These are phyloP conservation scores for Phytophthora kernoviae DNA, from an alignment of 352 stramenopile genomes.

Conservation along the genomic window DNA sequence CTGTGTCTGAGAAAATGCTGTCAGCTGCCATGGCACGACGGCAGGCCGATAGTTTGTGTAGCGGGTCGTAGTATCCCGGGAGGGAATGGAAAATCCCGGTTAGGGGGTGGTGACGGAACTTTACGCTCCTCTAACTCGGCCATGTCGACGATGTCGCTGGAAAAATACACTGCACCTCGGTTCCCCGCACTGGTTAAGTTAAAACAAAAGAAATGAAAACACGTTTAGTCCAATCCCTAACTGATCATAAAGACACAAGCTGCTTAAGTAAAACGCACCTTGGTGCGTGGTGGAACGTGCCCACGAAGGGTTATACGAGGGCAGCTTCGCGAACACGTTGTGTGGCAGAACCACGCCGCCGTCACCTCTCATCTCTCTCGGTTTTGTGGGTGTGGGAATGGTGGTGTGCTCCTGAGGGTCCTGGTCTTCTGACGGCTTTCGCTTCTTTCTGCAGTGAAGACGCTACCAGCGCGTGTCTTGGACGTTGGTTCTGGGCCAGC, in stretches of 20 bases:
- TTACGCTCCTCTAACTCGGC: conserved; percentile 89
- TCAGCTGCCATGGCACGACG: conserved; percentile 60
- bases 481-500: conserved; percentile 18
- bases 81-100: conserved; percentile 89
- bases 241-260: conserved; percentile 1
- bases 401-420: too few relatives aligned
- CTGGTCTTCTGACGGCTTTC: conserved; percentile 5
- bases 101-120: conserved; percentile 86
- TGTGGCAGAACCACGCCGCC: conserved; percentile 53
- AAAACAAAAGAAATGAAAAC: conserved; percentile 6
- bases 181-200: conserved; percentile 67
- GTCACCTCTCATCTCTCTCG: conserved; percentile 39
- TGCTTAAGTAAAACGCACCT: too few relatives aligned
- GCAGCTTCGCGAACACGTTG: conserved; percentile 84
- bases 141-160: conserved; percentile 87
- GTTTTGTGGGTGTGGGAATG: too few relatives aligned
- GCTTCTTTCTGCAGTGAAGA: conserved; percentile 17
- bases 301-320: conserved; percentile 89
- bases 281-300: conserved; percentile 90
- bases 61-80: conserved; percentile 85
- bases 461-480: conserved; percentile 18
- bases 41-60: conserved; percentile 79
- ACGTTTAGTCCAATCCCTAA: not conserved
- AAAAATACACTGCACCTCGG: conserved; percentile 87
- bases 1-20: conserved; percentile 70